Conservation (phyloP, 2,329 filamentous ascomycete species). For the Claviceps maximensis region DNA sequence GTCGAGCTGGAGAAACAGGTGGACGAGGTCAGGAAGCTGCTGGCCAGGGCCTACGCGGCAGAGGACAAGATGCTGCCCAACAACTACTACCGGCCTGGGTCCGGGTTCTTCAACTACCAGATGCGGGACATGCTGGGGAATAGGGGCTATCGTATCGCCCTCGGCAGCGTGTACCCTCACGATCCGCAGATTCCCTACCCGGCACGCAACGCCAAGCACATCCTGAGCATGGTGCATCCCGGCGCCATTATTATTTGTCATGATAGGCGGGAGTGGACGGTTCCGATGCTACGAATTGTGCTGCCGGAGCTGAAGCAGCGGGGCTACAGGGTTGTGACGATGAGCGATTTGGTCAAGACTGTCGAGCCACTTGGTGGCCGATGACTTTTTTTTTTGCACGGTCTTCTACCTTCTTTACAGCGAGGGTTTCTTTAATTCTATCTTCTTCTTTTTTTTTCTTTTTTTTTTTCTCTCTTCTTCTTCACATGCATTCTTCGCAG, state of each 20-base stretch:
- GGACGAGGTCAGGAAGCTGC: conserved; percentile 44
- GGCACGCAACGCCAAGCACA: conserved; percentile 60
- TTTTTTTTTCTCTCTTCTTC: background rate
- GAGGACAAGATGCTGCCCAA: conserved; percentile 31
- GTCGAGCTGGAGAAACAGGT: conserved; percentile 51
- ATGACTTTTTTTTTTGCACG: conserved; percentile 4
- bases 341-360: conserved; percentile 50
- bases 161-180: conserved; percentile 80
- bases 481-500: background rate
- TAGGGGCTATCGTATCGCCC: conserved; percentile 58
- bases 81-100: conserved; percentile 71
- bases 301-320: conserved; percentile 55
- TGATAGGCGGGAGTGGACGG: conserved; percentile 71
- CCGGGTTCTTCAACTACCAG: conserved; percentile 62
- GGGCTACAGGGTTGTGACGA: conserved; percentile 59
- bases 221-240: conserved; percentile 64
- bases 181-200: conserved; percentile 70
- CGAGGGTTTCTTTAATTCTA: too few species aligned
- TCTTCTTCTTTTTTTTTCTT: background rate
- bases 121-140: conserved; percentile 50
- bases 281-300: conserved; percentile 61
- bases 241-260: conserved; percentile 79
- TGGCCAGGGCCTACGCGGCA: conserved; percentile 43
- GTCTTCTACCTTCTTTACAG: too few species aligned
- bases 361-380: conserved; percentile 16